Base-by-base conservation (phyloP, 805 yeast genomes). In the Wickerhamomyces chambardii region DNA sequence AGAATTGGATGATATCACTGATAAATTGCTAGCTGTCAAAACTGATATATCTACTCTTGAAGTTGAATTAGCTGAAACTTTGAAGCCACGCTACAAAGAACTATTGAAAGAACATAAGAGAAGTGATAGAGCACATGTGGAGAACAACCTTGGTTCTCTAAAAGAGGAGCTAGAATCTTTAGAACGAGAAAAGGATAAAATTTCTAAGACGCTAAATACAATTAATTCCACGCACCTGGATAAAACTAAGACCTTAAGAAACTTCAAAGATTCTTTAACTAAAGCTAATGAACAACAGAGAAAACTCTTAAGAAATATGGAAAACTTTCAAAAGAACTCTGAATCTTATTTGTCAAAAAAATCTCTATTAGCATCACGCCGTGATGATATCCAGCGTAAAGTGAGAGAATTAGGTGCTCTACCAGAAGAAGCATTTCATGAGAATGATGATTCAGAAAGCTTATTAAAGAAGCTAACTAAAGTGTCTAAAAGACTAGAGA, bases 371-470 rank as follows among this genome's bases (percentile, higher is more conserved):
- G 51, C 62, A 4, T 61, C 66, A 30, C 69, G 95, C 43, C 69
- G 84, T 39, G 84, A 81, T 33, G 94, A 84, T 43, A 56, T 84
- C 17, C 79, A 77, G 43, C 73, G 69, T 39, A 83, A 75, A 48
- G 78, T 87, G 22, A 68, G 89, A 41, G 95, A 84, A 29, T 59
- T 89, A 29, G 97, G 97, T n/a, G 84, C 83, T 4, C 63, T 90
- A 15, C 90, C 96, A 0, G 96, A 87, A 48, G 87, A 84, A 36
- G 87, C 92, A 0, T 77, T 84, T 44, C 73, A 66, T 47, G 68
- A 65, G 26, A 53, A 59, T 26, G 46, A 61, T 15, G 51, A 61
- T 3, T 73, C 85, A 10, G 75, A 73, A 28, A 64, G 68, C 6
- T 55, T 89, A 24, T 55, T 84, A 33, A 47, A 55, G 14, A 61